Percentiles rank a stretch among this genome's conserved stretches.
Conservation (phyloP, 768 basidiomycete genomes). For the Cystobasidium ongulense region DNA sequence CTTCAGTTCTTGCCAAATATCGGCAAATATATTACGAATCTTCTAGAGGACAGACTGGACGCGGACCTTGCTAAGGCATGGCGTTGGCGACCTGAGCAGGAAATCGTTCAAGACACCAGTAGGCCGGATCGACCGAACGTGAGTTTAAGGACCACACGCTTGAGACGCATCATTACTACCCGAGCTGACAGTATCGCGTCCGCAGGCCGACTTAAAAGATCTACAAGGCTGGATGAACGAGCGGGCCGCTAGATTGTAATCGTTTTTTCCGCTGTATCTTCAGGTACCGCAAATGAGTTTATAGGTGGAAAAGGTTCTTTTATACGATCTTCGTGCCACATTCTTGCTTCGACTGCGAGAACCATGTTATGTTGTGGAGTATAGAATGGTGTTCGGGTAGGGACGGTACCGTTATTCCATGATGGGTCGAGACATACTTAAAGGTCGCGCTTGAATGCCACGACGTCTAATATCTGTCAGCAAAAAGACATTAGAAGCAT, state of each 20-base stretch:
- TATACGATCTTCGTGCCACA: conserved; percentile 1
- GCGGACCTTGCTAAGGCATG: conserved; percentile 3
- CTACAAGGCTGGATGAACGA: neutral
- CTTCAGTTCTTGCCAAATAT: conserved; percentile 30
- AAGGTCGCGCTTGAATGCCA: neutral
- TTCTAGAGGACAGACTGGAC: conserved; percentile 15
- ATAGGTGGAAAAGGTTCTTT: neutral
- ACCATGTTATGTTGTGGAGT: conserved; percentile 11
- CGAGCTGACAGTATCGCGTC: neutral
- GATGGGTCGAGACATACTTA: neutral
- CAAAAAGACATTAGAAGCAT: no score
- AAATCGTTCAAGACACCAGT: conserved; percentile 1
- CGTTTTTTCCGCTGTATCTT: neutral
- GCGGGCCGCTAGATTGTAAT: neutral
- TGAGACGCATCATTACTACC: neutral
- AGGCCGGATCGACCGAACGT: conserved; percentile 22
- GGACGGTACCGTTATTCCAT: neutral
- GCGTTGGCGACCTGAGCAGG: conserved; percentile 14
- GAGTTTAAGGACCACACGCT: neutral
- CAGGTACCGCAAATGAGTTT: neutral
- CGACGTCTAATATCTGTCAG: neutral
- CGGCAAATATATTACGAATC: conserved; percentile 10
- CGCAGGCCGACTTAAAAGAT: neutral
- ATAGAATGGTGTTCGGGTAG: conserved; percentile 10
- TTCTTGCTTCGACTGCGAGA: neutral